A percentile compares a stretch with the other conserved stretches of the same genome.
Evolutionary conservation across 1,284 basidiomycete genomes (phyloP).

Genomic region (Wolfiporia cocos): DNA sequence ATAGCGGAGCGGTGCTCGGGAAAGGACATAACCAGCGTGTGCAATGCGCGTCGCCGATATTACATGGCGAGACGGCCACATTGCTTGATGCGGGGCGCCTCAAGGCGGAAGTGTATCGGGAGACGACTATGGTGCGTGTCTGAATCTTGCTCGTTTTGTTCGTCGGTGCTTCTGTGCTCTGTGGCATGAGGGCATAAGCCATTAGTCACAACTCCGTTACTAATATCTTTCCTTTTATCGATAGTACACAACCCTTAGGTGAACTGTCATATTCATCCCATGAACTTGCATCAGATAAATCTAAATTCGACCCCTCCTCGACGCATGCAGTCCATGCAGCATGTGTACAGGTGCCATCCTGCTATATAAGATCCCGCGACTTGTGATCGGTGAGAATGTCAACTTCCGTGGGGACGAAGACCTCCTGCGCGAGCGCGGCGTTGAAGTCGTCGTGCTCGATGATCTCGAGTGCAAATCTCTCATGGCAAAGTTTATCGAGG

Average conservation of each 20-base stretch:
- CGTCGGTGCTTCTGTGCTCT: background rate
- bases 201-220: background rate
- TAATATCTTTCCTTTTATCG: background rate
- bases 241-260: background rate
- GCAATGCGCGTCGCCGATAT: slow-evolving; percentile 45
- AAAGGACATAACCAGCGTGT: slow-evolving; percentile 47
- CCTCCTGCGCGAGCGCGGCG: slow-evolving; percentile 40
- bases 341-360: slow-evolving; percentile 60
- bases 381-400: slow-evolving; percentile 54
- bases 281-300: background rate
- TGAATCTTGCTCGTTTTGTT: background rate
- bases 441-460: slow-evolving; percentile 46
- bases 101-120: slow-evolving; percentile 35
- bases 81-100: slow-evolving; percentile 45
- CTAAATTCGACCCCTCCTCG: background rate
- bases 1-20: slow-evolving; percentile 29
- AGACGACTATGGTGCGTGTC: slow-evolving; percentile 39
- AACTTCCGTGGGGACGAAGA: slow-evolving; percentile 47
- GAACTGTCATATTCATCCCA: too few species aligned
- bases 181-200: background rate
- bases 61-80: slow-evolving; percentile 51
- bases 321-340: slow-evolving; percentile 46
- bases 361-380: slow-evolving; percentile 52
- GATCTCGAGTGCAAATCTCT: slow-evolving; percentile 30
- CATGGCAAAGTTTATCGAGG: slow-evolving; percentile 14